Percentiles rank a stretch among this genome's conserved stretches.
Conservation (phyloP, 2,329 filamentous ascomycete genomes). For the Cladosporium sp. region DNA sequence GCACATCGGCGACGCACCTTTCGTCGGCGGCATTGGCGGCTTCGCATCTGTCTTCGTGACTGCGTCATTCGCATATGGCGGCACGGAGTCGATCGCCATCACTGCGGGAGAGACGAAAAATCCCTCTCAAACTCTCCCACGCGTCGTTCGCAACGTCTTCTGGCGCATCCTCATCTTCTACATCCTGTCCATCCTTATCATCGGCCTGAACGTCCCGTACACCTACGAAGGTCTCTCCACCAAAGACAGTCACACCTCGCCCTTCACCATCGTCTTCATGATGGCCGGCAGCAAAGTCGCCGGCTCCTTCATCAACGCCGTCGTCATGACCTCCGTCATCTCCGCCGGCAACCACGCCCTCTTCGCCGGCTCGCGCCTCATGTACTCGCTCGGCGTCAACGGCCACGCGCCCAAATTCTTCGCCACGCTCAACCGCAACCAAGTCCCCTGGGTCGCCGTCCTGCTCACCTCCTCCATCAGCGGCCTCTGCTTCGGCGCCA, state of each 20-base stretch:
- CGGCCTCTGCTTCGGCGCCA: conserved; percentile 61
- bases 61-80: conserved; percentile 60
- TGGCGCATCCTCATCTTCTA: conserved; percentile 82
- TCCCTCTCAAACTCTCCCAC: conserved; percentile 60
- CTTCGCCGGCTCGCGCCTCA: conserved; percentile 57
- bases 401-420: conserved; percentile 59
- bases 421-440: conserved; percentile 46
- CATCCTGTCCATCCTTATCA: conserved; percentile 68
- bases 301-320: conserved; percentile 61
- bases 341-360: conserved; percentile 61
- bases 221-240: conserved; percentile 55
- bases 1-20: conserved; percentile 61
- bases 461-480: conserved; percentile 43
- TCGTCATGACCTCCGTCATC: conserved; percentile 60
- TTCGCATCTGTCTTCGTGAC: conserved; percentile 66
- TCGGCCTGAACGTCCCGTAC: conserved; percentile 76
- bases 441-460: conserved; percentile 56
- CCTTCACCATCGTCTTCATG: conserved; percentile 63
- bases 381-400: conserved; percentile 58
- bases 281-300: conserved; percentile 56
- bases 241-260: conserved; percentile 41
- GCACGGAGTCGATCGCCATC: conserved; percentile 62
- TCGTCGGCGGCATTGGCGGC: conserved; percentile 64
- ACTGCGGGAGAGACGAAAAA: conserved; percentile 67
- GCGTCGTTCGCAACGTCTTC: conserved; percentile 70